Percentiles rank a stretch among this genome's conserved stretches.
phyloP scores from a whole-genome alignment of 1,284 basidiomycete species.

The Ganoderma leucocontextum region DNA sequence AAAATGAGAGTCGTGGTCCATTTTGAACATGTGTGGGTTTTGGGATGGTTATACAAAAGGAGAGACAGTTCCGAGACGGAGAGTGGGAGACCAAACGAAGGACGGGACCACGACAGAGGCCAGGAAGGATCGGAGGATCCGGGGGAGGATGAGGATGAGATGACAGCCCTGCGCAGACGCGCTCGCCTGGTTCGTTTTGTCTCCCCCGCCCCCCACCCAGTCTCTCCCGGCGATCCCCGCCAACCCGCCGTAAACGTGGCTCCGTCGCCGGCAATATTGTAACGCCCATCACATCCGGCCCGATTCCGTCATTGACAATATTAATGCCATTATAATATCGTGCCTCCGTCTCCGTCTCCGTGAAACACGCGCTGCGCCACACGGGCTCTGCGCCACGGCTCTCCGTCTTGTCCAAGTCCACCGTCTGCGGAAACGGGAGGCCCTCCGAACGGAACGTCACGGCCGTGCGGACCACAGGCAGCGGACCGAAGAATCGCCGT shows the following conservation, averaged over 20 bases:
- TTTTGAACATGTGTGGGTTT: slow-evolving; percentile 34
- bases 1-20: slow-evolving; percentile 45
- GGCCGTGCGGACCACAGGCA: neutral
- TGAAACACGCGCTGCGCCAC: too few relatives aligned
- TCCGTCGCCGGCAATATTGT: neutral
- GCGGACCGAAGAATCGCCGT: slow-evolving; percentile 8
- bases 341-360: slow-evolving; percentile 2
- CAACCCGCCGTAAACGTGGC: slow-evolving; percentile 12
- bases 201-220: neutral
- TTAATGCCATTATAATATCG: neutral
- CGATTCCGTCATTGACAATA: neutral
- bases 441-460: neutral
- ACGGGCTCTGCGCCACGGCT: neutral
- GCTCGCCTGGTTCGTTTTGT: slow-evolving; percentile 17
- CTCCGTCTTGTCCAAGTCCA: neutral
- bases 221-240: slow-evolving; percentile 1
- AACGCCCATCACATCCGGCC: neutral
- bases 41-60: slow-evolving; percentile 42
- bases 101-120: slow-evolving; percentile 43
- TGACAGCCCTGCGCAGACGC: slow-evolving; percentile 35
- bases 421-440: neutral
- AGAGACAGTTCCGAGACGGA: slow-evolving; percentile 47
- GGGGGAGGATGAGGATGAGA: slow-evolving; percentile 40
- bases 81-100: slow-evolving; percentile 45
- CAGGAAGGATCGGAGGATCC: slow-evolving; percentile 25